Percentiles rank a stretch among this genome's conserved stretches.
Conservation (phyloP, 2,329 filamentous ascomycete species). For the Decorospora gaudefroyi region DNA sequence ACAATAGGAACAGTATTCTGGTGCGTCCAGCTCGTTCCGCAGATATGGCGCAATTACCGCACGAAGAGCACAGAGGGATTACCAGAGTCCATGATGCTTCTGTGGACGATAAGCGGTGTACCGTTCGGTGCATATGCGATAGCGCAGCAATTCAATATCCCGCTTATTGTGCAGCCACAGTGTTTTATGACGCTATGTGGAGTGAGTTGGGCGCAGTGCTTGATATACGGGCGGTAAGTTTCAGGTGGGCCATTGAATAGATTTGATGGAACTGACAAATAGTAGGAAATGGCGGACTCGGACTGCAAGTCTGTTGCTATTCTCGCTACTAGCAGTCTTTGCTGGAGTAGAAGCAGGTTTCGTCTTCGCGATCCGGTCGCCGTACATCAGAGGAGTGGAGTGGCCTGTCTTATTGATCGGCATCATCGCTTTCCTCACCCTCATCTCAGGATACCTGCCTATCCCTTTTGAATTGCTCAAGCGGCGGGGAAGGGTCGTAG, state of each 20-base stretch:
- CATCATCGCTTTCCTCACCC: conserved; percentile 59
- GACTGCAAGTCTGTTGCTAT: conserved; percentile 26
- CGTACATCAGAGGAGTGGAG: conserved; percentile 57
- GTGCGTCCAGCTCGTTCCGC: conserved; percentile 43
- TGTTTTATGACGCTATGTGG: conserved; percentile 54
- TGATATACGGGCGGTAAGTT: conserved; percentile 53
- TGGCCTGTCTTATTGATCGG: conserved; percentile 60
- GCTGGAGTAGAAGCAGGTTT: conserved; percentile 59
- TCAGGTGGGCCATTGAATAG: too few species aligned
- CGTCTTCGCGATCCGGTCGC: conserved; percentile 59
- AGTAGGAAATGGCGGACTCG: conserved; percentile 48
- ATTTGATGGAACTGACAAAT: not conserved
- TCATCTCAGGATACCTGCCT: conserved; percentile 60
- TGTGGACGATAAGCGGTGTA: conserved; percentile 68
- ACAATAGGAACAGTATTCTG: conserved; percentile 60
- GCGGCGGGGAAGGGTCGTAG: conserved; percentile 61
- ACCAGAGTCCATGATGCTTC: conserved; percentile 70
- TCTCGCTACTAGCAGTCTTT: conserved; percentile 46
- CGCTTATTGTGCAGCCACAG: conserved; percentile 53
- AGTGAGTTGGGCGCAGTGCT: conserved; percentile 55
- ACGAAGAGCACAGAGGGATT: conserved; percentile 67
- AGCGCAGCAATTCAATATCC: conserved; percentile 53
- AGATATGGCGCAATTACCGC: conserved; percentile 69
- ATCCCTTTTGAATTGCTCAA: conserved; percentile 66
- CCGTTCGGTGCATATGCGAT: conserved; percentile 66